Conservation (phyloP, 1,139 yeast genomes). For the Zygotorulaspora mrakii region DNA sequence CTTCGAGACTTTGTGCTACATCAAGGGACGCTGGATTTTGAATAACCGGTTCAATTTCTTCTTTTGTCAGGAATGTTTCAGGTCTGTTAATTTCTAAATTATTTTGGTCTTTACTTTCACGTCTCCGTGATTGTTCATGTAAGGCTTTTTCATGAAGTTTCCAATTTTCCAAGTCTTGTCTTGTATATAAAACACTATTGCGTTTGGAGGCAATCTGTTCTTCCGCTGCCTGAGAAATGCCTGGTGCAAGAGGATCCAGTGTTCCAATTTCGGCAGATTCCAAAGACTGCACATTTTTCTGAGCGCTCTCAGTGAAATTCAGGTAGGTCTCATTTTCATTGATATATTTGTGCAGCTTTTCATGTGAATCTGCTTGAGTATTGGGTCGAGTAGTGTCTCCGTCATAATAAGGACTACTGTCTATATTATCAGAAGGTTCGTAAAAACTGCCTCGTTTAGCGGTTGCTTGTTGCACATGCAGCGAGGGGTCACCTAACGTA, state of each 20-base stretch:
- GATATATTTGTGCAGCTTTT: slow-evolving; percentile 26
- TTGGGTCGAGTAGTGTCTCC: neutral
- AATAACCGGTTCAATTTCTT: slow-evolving; percentile 10
- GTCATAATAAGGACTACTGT: slow-evolving; percentile 1
- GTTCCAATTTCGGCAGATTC: slow-evolving; percentile 13
- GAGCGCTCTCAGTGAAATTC: slow-evolving; percentile 28
- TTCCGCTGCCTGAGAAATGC: neutral
- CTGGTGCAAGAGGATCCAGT: slow-evolving; percentile 17
- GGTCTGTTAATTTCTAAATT: slow-evolving; percentile 10
- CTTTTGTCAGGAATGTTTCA: slow-evolving; percentile 8
- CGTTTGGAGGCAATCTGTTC: neutral
- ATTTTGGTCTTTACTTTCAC: slow-evolving; percentile 11
- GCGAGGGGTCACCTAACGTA: too few relatives aligned
- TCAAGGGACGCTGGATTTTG: too few relatives aligned
- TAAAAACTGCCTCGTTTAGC: too few relatives aligned
- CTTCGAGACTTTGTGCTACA: too few relatives aligned
- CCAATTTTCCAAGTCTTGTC: slow-evolving; percentile 19
- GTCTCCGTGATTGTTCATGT: slow-evolving; percentile 11
- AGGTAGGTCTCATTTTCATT: slow-evolving; percentile 29
- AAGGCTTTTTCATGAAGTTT: slow-evolving; percentile 13
- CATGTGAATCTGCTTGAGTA: slow-evolving; percentile 12
- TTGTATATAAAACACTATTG: slow-evolving; percentile 5
- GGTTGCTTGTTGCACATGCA: too few relatives aligned
- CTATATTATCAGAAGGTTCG: too few relatives aligned
- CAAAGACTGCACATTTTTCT: slow-evolving; percentile 6